Conservation (phyloP, 805 yeast species). For the Candida taoyuanica region DNA sequence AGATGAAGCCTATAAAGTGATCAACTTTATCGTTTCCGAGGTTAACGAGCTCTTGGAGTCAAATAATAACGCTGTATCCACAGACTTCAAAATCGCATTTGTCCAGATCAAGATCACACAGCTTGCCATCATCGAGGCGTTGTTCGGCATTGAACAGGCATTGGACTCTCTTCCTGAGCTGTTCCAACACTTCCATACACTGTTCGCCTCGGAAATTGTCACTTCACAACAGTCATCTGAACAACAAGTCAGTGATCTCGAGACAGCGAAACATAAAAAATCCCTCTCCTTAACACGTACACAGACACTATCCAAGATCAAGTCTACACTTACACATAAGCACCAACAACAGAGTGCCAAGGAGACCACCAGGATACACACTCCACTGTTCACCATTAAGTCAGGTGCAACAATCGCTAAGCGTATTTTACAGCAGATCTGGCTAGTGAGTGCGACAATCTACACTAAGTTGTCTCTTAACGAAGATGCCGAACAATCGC, state of each 20-base stretch:
- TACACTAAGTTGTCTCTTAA: slow-evolving; percentile 51
- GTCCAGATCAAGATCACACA: slow-evolving; percentile 73
- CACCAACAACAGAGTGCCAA: slow-evolving; percentile 17
- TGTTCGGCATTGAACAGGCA: slow-evolving; percentile 53
- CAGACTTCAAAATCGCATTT: slow-evolving; percentile 29
- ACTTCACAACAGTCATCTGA: slow-evolving; percentile 3
- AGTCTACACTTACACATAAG: slow-evolving; percentile 14
- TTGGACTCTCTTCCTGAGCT: slow-evolving; percentile 63
- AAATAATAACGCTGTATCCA: slow-evolving; percentile 1
- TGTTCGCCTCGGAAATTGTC: slow-evolving; percentile 35
- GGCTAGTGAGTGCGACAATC: slow-evolving; percentile 71
- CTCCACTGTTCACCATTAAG: slow-evolving; percentile 7
- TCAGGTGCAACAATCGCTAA: slow-evolving; percentile 5
- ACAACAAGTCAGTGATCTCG: not conserved
- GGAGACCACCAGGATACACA: slow-evolving; percentile 23
- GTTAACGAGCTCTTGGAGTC: slow-evolving; percentile 29
- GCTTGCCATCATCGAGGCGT: slow-evolving; percentile 59
- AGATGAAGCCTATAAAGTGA: slow-evolving; percentile 50
- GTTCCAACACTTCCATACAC: slow-evolving; percentile 49
- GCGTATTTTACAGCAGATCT: slow-evolving; percentile 49
- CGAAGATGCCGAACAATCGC: slow-evolving; percentile 64
- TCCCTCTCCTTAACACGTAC: slow-evolving; percentile 16
- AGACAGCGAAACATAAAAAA: slow-evolving; percentile 9
- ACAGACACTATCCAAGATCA: slow-evolving; percentile 19
- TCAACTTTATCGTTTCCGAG: slow-evolving; percentile 47